phyloP scores from a whole-genome alignment of 805 yeast genomes.

The Ogataea corticis region DNA sequence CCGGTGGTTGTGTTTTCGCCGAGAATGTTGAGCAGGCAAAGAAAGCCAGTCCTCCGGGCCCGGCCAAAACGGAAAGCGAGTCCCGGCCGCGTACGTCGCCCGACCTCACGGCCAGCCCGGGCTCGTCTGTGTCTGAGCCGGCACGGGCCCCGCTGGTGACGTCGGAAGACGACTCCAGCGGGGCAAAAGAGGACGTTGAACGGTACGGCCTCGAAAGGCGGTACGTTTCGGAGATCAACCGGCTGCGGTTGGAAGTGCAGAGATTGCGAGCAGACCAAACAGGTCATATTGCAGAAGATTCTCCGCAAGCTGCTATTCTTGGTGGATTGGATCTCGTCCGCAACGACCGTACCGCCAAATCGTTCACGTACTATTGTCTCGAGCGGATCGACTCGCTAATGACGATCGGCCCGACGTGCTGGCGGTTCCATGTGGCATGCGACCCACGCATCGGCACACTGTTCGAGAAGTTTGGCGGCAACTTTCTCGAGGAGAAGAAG shows the following conservation, averaged over 20 bases:
- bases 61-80: background rate
- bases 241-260: background rate
- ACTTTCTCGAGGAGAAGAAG: slow-evolving; percentile 14
- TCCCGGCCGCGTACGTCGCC: background rate
- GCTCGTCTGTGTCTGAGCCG: background rate
- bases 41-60: background rate
- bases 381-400: background rate
- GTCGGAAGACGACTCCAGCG: too few relatives aligned
- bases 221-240: background rate
- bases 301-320: background rate
- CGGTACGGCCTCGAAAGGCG: background rate
- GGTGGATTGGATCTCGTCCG: background rate
- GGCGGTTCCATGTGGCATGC: slow-evolving; percentile 15
- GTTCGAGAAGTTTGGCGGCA: slow-evolving; percentile 1
- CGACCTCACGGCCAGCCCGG: background rate
- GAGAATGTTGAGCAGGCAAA: background rate
- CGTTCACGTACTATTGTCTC: background rate
- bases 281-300: background rate
- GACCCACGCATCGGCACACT: slow-evolving; percentile 12
- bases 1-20: slow-evolving; percentile 27
- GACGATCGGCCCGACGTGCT: slow-evolving; percentile 19
- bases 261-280: background rate
- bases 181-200: too few relatives aligned
- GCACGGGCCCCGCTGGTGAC: background rate
- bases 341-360: background rate